A percentile compares a stretch with the other conserved stretches of the same genome.
These are phyloP conservation scores for Cokeromyces recurvatus DNA, from an alignment of 371 early-diverging fungal species.

Conservation along the genomic window DNA sequence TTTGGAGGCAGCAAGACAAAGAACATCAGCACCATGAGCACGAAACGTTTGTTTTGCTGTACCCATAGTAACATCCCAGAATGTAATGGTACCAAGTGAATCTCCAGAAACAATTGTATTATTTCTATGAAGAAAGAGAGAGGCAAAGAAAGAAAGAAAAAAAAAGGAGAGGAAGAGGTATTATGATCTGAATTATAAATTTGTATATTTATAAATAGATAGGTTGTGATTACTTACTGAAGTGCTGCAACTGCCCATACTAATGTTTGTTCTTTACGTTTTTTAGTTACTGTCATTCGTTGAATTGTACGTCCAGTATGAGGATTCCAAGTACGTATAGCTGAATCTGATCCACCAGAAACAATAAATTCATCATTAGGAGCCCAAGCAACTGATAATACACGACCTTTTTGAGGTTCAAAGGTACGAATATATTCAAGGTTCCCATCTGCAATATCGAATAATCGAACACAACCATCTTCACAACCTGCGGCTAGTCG, in stretches of 20 bases:
- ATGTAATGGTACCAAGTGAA: slow-evolving; percentile 83
- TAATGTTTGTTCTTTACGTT: slow-evolving; percentile 53
- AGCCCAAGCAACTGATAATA: slow-evolving; percentile 85
- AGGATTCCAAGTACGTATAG: slow-evolving; percentile 72
- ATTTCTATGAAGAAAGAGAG: no score
- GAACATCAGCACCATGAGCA: slow-evolving; percentile 84
- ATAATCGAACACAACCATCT: slow-evolving; percentile 86
- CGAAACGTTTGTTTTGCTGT: slow-evolving; percentile 66
- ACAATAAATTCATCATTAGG: slow-evolving; percentile 67
- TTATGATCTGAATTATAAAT: no score
- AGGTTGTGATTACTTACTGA: no score
- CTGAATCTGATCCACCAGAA: slow-evolving; percentile 82
- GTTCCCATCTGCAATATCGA: slow-evolving; percentile 72
- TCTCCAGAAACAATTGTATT: slow-evolving; percentile 86
- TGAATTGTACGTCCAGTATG: slow-evolving; percentile 50
- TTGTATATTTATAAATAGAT: no score
- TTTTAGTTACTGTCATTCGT: slow-evolving; percentile 72
- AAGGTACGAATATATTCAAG: slow-evolving; percentile 67
- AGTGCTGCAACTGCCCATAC: slow-evolving; percentile 59
- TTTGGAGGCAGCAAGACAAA: slow-evolving; percentile 67
- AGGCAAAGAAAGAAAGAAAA: background rate
- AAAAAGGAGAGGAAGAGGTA: background rate
- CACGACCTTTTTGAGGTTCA: slow-evolving; percentile 68
- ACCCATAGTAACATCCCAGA: slow-evolving; percentile 76
- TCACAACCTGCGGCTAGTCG: slow-evolving; percentile 89